Conservation (phyloP, 2,329 filamentous ascomycete genomes). For the Teratosphaeria pseudoeucalypti region DNA sequence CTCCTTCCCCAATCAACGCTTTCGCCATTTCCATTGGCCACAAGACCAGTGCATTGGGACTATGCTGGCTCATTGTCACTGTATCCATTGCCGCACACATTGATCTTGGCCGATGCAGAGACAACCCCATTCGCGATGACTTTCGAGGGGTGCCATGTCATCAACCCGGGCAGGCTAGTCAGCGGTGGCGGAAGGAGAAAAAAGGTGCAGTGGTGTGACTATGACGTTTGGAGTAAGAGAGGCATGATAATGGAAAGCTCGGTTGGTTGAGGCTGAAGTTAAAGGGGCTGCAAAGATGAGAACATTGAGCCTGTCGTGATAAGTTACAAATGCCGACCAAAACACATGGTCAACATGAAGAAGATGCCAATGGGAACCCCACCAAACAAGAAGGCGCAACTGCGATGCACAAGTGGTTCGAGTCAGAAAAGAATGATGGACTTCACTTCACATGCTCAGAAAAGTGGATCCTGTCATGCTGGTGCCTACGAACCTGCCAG, state of each 20-base stretch:
- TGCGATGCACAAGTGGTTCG: neutral
- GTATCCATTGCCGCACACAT: conserved; percentile 76
- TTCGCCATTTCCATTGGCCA: conserved; percentile 70
- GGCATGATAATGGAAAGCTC: conserved; percentile 54
- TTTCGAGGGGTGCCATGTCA: conserved; percentile 89
- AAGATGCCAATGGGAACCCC: neutral
- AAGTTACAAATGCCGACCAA: neutral
- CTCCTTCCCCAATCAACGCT: conserved; percentile 84
- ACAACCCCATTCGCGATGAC: conserved; percentile 75
- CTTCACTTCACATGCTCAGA: neutral
- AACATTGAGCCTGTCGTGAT: neutral
- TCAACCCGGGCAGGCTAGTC: conserved; percentile 78
- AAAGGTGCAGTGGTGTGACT: conserved; percentile 73
- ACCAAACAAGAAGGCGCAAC: neutral
- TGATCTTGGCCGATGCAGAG: conserved; percentile 74
- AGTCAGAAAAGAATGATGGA: neutral
- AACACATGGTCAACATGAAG: neutral
- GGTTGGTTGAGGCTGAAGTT: conserved; percentile 13
- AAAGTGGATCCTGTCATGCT: neutral
- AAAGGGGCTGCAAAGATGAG: neutral
- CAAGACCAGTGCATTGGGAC: conserved; percentile 84
- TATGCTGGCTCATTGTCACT: conserved; percentile 62
- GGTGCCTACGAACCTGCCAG: neutral
- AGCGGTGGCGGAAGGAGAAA: conserved; percentile 49
- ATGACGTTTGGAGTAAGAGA: conserved; percentile 53